These are phyloP conservation scores for Coniochaeta hoffmannii DNA, from an alignment of 2,329 filamentous ascomycete genomes.

Conservation along the genomic window DNA sequence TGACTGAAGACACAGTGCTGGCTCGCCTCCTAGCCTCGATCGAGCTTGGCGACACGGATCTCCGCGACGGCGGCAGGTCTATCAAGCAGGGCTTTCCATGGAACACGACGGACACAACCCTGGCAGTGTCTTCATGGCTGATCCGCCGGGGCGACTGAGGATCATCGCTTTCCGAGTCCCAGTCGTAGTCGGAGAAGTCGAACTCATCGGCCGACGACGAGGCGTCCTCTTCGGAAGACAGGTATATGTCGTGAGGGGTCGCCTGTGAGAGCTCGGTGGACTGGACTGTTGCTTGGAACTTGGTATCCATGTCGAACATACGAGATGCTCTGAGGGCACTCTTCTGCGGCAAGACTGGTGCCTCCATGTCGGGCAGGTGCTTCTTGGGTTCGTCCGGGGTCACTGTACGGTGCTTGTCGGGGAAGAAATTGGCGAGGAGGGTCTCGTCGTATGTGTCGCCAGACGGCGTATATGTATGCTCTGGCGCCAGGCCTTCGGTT, in stretches of 20 bases:
- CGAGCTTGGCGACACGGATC: slow-evolving; percentile 36
- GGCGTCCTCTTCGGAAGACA: slow-evolving; percentile 59
- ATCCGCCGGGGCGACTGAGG: slow-evolving; percentile 24
- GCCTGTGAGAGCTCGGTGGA: slow-evolving; percentile 25
- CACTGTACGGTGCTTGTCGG: slow-evolving; percentile 9
- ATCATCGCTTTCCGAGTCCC: slow-evolving; percentile 28
- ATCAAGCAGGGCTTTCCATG: slow-evolving; percentile 53
- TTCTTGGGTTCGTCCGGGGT: slow-evolving; percentile 10
- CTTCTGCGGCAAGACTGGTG: slow-evolving; percentile 42
- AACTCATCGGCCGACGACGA: slow-evolving; percentile 55
- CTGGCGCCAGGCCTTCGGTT: slow-evolving; percentile 8
- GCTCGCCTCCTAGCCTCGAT: slow-evolving; percentile 19
- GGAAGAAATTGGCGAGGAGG: slow-evolving; percentile 10
- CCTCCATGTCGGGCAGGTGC: slow-evolving; percentile 10
- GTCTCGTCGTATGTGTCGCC: slow-evolving; percentile 11
- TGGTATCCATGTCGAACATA: slow-evolving; percentile 23
- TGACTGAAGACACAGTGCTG: slow-evolving; percentile 16
- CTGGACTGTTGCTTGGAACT: slow-evolving; percentile 21
- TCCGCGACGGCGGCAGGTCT: slow-evolving; percentile 34
- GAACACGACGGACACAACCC: slow-evolving; percentile 51
- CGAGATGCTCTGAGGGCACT: slow-evolving; percentile 41
- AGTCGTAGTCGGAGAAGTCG: slow-evolving; percentile 18
- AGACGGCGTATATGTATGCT: slow-evolving; percentile 8
- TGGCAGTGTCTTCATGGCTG: slow-evolving; percentile 48
- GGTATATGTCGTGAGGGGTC: slow-evolving; percentile 50